Evolutionary conservation across 2,329 filamentous ascomycete genomes (phyloP), one percentile per base, ranked within the genome.

Genomic region (Cyanodermella asteris): DNA sequence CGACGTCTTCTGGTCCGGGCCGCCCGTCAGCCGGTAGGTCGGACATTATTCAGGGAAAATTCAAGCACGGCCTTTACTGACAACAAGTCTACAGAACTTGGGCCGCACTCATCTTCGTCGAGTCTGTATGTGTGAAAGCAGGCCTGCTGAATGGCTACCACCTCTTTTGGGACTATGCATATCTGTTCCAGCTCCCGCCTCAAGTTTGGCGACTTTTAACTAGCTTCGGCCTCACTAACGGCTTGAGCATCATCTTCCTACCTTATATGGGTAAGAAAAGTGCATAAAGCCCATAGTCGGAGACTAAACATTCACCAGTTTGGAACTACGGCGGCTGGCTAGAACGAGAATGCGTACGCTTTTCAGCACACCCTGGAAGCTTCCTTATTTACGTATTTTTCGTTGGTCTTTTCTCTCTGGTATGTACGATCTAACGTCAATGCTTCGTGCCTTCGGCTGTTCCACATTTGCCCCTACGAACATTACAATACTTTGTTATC

Each of bases 331-430:
- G 73, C 38, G 73, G 64, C 42, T 63, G 69, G 35, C 55, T 91
- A 24, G 82, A 91, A 55, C 61, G 51, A 20, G 60, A 62, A 34
- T 75, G 73, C 32, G 51, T 71, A 26, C 68, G 76, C 31, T 84
- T 91, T 45, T 51, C 59, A 20, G 18, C 20, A 11, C 60, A 64
- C 36, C 74, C 74, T 29, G 81, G 78, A 42, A 75, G 87, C 44
- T 64, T 87, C 38, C 59, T 87, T 33, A 71, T 71, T 52, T 91
- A 90, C 45, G 52, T 90, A 38, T 50, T 71, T 30, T 87, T 87
- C 44, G 61, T 82, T 38, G 59, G 63, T 37, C 50, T 52, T 25
- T 51, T 72, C 40, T 84, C 87, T 35, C 44, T 80, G 56, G 81
- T 91, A 78, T 69, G 81, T 61, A 32, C 26, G 13, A 14, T 11